Evolutionary conservation across 306 rosid genomes (phyloP), one percentile per base, ranked within the genome.

Genomic region (Acmispon strigosus): DNA sequence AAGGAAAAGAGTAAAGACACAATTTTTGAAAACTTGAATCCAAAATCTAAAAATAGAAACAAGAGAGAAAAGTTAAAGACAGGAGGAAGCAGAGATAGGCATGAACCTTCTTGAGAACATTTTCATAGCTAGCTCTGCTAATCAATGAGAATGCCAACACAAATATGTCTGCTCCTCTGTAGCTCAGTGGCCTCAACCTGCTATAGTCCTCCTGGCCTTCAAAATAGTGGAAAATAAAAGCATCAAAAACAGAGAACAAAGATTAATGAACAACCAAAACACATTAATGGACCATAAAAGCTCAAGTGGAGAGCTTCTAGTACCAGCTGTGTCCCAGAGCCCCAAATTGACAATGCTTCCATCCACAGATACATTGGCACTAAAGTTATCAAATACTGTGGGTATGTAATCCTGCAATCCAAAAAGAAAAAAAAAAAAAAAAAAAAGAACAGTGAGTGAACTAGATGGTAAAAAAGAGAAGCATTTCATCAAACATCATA

Each of bases 291-390:
- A 78, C 27, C 37, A 17, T 34, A 9, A 72, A 72, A 64, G 51
- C 41, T 47, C 29, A 56, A 70, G 43, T 20, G 32, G 27, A 17
- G 15, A 22, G 56, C 29, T 70, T 18, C 39, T 41, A 75, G 47
- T 84, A 94, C 98, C 98, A 81, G 98, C 98, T 43, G 98, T 94
- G 73, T 94, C 98, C 98, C 98, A 94, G 13, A 94, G 81, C 58
- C 98, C 98, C 86, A 94, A 77, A 84, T 87, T 94, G 50, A 94
- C 97, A 70, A 94, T 84, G 70, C 57, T 87, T 61, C 98, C 97
- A 86, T 90, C 98, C 86, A 87, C 97, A 62, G 96, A 81, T 43
- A 94, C 98, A 83, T 94, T 94, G 47, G 98, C 97, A 79, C 98
- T 94, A 70, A 94, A 94, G 58, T 94, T 94, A 79, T 94, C 98